Evolutionary conservation across 805 yeast species (phyloP).

Genomic region (Suhomyces sp.): DNA sequence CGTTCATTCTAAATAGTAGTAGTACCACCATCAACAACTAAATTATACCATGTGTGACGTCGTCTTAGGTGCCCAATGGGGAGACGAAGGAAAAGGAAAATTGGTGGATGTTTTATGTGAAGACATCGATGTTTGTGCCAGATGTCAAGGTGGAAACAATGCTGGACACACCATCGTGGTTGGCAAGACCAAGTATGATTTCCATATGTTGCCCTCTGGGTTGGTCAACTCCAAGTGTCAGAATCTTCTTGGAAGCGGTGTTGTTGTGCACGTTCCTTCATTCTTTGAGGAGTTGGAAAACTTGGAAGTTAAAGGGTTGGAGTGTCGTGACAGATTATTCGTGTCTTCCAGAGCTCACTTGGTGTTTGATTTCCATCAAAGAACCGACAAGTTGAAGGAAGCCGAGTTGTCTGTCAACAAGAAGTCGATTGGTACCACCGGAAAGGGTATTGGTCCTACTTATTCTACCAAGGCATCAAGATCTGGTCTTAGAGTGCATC

Average conservation of each 20-base stretch:
- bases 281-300: conserved; percentile 83
- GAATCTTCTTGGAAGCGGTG: conserved; percentile 93
- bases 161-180: conserved; percentile 99
- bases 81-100: conserved; percentile 99
- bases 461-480: conserved; percentile 96
- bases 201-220: conserved; percentile 99
- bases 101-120: conserved; percentile 94
- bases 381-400: conserved; percentile 93
- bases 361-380: conserved; percentile 97
- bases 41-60: conserved; percentile 67
- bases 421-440: conserved; percentile 94
- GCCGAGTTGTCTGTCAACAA: conserved; percentile 78
- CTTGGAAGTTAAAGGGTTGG: conserved; percentile 78
- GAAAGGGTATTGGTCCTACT: conserved; percentile 98
- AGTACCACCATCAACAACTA: conserved; percentile 1
- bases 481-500: conserved; percentile 96
- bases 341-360: conserved; percentile 92
- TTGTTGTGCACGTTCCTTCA: conserved; percentile 92
- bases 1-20: conserved; percentile 24
- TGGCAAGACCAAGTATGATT: conserved; percentile 82
- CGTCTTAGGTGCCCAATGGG: conserved; percentile 99
- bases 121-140: conserved; percentile 92
- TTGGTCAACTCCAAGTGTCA: conserved; percentile 88
- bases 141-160: conserved; percentile 98
- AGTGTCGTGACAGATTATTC: conserved; percentile 74